These are phyloP conservation scores for Penicillium riverlandense DNA, from an alignment of 495 filamentous ascomycete species.

Conservation along the genomic window DNA sequence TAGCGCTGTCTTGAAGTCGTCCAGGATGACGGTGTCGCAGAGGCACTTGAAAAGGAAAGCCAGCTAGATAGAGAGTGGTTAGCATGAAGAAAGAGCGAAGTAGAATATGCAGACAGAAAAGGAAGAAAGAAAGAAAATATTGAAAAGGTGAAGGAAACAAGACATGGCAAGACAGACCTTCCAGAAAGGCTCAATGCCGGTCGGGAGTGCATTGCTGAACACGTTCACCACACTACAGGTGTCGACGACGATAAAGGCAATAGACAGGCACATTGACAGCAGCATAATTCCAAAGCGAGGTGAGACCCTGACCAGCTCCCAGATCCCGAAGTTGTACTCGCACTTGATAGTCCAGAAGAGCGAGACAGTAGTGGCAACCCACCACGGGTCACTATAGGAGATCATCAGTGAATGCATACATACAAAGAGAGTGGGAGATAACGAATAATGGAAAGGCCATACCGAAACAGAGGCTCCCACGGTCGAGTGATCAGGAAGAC, in stretches of 20 bases:
- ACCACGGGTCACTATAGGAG: constrained; percentile 49
- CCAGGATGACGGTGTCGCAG: constrained; percentile 51
- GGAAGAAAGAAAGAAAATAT: too few species aligned
- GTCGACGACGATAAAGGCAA: constrained; percentile 49
- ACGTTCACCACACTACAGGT: constrained; percentile 23
- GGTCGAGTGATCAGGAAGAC: constrained; percentile 44
- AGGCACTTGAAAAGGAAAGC: constrained; percentile 55
- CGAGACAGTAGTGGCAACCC: constrained; percentile 45
- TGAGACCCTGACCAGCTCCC: constrained; percentile 40
- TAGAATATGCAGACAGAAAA: too few species aligned
- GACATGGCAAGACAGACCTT: constrained; percentile 16
- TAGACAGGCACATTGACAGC: constrained; percentile 43
- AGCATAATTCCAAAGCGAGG: constrained; percentile 54
- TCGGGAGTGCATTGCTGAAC: constrained; percentile 20
- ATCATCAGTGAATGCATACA: neutral
- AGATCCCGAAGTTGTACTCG: constrained; percentile 42
- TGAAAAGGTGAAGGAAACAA: neutral
- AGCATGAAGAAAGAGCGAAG: too few species aligned
- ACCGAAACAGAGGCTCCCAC: constrained; percentile 46
- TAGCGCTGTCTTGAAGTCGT: constrained; percentile 56
- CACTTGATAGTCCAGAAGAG: constrained; percentile 49
- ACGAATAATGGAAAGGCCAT: neutral
- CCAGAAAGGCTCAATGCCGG: constrained; percentile 35
- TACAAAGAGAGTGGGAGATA: too few species aligned
- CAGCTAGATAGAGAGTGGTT: constrained; percentile 17